A percentile compares a stretch with the other conserved stretches of the same genome.
Evolutionary conservation across 345 rosid genomes (phyloP).

Genomic region (Durio zibethinus): DNA sequence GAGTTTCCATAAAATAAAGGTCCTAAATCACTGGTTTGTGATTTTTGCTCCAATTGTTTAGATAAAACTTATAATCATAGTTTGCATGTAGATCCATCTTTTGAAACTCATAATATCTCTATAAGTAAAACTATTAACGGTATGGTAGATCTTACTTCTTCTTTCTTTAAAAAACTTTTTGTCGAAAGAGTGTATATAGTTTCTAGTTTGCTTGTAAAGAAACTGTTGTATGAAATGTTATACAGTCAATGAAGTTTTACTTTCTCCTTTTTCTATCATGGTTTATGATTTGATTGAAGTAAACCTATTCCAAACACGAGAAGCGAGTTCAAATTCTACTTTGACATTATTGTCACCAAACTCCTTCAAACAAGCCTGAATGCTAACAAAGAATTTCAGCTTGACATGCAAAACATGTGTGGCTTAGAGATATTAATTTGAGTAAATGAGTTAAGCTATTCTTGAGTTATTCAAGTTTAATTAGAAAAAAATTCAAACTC

Average conservation of each 20-base stretch:
- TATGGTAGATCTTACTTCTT: too few relatives aligned
- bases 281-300: neutral
- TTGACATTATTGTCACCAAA: neutral
- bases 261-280: neutral
- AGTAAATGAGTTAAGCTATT: too few relatives aligned
- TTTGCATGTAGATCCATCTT: too few relatives aligned
- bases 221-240: conserved; percentile 23
- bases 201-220: conserved; percentile 37
- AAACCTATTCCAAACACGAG: neutral
- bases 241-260: conserved; percentile 11
- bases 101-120: too few relatives aligned
- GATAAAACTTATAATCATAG: too few relatives aligned
- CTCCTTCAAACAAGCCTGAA: neutral
- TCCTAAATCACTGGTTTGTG: too few relatives aligned
- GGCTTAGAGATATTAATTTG: neutral
- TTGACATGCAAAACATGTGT: neutral
- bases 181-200: conserved; percentile 17
- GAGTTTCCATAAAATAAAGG: too few relatives aligned
- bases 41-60: too few relatives aligned
- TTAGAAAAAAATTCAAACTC: too few relatives aligned
- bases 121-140: too few relatives aligned
- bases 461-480: too few relatives aligned
- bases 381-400: neutral
- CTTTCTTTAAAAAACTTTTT: too few relatives aligned
- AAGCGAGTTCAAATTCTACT: neutral